Evolutionary conservation across 352 stramenopile genomes (phyloP), one percentile per base, ranked within the genome.

Genomic region (Phytophthora hybrid): DNA sequence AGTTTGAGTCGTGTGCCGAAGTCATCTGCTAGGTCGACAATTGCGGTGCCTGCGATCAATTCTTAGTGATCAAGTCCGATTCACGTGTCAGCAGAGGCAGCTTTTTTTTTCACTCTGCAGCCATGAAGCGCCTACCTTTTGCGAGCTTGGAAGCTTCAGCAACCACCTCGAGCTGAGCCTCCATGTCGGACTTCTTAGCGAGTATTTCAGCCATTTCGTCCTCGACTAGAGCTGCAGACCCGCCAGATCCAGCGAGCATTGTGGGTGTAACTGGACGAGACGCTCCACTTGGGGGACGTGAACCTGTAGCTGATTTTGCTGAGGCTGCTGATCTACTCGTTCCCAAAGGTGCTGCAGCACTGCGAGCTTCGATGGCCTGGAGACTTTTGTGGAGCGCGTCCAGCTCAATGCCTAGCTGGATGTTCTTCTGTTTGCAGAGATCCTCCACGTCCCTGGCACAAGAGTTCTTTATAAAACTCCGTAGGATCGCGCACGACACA

Each of bases 331-430:
- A 69, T 13, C 37, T 53, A 14, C 39, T 62, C 13, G 66, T 55
- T 2, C 47, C 59, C 14, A 70, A 69, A 3, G 69, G 11, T 34
- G 59, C 60, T 31, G 79, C 56, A 61, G 52, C 21, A 44, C 44
- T 65, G 19, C 53, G 63, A n/a, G 59, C 26, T 16, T 41, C 41
- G 16, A 0, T 39, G 54, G 55, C 59, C 32, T 85, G 62, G 5
- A 76, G 49, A n/a, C 72, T 69, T 11, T 80, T 83, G 26, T 76
- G 80, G 39, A 92, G 71, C 18, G 87, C 84, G 62, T 93, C 85
- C 23, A 94, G 59, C 64, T 95, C 88, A 62, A 93, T 92, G 39
- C 79, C 82, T 37, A 94, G 59, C 73, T 95, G 88, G 51, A 95
- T 84, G 49, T 77, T 82, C 60, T 88, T 89, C 59, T 95, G 88